Evolutionary conservation across 179 eudicot genomes (phyloP).

Genomic region (Nepenthes alata): DNA sequence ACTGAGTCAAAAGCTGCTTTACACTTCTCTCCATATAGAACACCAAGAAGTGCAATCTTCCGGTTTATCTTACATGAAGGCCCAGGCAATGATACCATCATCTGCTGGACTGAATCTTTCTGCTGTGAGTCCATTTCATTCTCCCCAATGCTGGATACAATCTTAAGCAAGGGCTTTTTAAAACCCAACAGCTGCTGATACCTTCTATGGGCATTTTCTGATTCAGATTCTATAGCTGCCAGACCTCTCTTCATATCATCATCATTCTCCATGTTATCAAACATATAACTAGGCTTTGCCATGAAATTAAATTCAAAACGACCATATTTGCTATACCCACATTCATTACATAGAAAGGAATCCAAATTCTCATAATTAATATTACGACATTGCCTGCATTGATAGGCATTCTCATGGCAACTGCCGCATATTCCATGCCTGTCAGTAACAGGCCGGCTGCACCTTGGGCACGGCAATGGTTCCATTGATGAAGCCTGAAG

Average conservation of each 20-base stretch:
- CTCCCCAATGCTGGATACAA: slow-evolving; percentile 97
- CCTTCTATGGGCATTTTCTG: slow-evolving; percentile 99
- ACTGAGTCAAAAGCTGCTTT: slow-evolving; percentile 99
- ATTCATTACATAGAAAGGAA: slow-evolving; percentile 95
- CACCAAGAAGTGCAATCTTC: slow-evolving; percentile 98
- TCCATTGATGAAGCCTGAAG: slow-evolving; percentile 97
- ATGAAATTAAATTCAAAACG: slow-evolving; percentile 97
- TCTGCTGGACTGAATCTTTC: slow-evolving; percentile 99
- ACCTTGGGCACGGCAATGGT: slow-evolving; percentile 96
- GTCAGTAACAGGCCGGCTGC: slow-evolving; percentile 96
- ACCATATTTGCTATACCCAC: slow-evolving; percentile 98
- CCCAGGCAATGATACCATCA: slow-evolving; percentile 99
- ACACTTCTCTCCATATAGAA: slow-evolving; percentile 98
- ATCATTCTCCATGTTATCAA: slow-evolving; percentile 98
- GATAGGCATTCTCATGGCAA: slow-evolving; percentile 99
- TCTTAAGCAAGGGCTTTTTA: slow-evolving; percentile 94
- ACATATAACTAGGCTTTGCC: slow-evolving; percentile 96
- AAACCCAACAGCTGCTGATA: slow-evolving; percentile 97
- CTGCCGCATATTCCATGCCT: slow-evolving; percentile 96
- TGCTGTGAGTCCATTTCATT: slow-evolving; percentile 98
- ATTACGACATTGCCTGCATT: slow-evolving; percentile 98
- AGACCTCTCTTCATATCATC: slow-evolving; percentile 98
- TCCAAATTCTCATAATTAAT: slow-evolving; percentile 97
- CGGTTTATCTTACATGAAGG: slow-evolving; percentile 97
- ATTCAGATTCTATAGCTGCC: slow-evolving; percentile 97